phyloP scores from a whole-genome alignment of 1,284 basidiomycete genomes.

The Fomitopsis palustris region DNA sequence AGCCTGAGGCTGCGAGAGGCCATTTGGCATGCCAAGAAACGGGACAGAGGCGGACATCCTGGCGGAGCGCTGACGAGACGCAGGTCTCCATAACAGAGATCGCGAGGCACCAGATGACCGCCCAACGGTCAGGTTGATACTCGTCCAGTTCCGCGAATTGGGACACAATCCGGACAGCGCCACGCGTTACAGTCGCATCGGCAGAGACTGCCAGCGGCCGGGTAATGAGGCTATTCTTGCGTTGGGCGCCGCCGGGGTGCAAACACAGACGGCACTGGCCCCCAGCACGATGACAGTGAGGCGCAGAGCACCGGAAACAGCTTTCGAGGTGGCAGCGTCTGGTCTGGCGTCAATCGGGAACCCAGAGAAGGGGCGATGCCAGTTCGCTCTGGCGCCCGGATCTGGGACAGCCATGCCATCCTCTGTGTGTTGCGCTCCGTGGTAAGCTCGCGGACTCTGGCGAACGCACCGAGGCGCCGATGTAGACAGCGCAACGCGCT shows the following conservation, averaged over 20 bases:
- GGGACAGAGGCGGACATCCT: not conserved
- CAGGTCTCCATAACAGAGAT: not conserved
- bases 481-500: conserved; percentile 1
- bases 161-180: not conserved
- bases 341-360: conserved; percentile 1
- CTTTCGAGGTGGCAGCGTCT: not conserved
- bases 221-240: not conserved
- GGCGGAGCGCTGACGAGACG: not conserved
- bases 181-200: not conserved
- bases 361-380: conserved; percentile 1
- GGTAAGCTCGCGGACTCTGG: not conserved
- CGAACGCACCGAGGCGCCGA: conserved; percentile 1
- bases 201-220: not conserved
- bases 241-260: not conserved
- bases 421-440: not conserved
- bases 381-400: conserved; percentile 1
- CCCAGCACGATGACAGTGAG: not conserved
- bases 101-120: not conserved
- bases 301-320: not conserved
- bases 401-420: not conserved
- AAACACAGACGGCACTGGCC: not conserved
- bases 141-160: not conserved
- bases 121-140: not conserved
- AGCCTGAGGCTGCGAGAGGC: not conserved
- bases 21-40: not conserved